phyloP scores from a whole-genome alignment of 352 stramenopile species.

The Phytophthora cactorum region DNA sequence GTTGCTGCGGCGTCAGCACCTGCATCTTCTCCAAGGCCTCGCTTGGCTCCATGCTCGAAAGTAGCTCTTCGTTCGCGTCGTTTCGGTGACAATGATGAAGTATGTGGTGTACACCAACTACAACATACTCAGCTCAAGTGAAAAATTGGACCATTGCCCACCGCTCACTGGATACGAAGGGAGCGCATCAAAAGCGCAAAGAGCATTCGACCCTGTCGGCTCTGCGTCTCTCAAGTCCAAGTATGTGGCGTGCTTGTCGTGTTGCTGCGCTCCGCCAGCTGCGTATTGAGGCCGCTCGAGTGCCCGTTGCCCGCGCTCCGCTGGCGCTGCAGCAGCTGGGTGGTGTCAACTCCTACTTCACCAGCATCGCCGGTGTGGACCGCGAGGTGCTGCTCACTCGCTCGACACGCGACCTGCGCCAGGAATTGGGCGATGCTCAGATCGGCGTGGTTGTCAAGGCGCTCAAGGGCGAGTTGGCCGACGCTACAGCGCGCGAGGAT shows the following conservation, averaged over 20 bases:
- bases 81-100: too few species aligned
- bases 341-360: conserved; percentile 36
- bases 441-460: conserved; percentile 45
- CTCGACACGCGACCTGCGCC: conserved; percentile 42
- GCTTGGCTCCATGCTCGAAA: not conserved
- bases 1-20: conserved; percentile 66
- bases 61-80: too few species aligned
- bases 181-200: conserved; percentile 27
- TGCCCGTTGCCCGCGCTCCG: conserved; percentile 17
- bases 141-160: conserved; percentile 23
- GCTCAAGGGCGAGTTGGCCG: conserved; percentile 45
- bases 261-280: conserved; percentile 53
- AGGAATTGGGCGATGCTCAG: conserved; percentile 42
- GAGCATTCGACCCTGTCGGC: not conserved
- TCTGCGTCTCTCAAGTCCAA: conserved; percentile 12
- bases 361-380: conserved; percentile 51
- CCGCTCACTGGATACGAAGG: conserved; percentile 22
- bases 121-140: conserved; percentile 19
- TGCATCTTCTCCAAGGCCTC: conserved; percentile 50
- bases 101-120: conserved; percentile 24
- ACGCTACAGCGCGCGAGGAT: conserved; percentile 41
- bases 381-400: conserved; percentile 52
- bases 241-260: conserved; percentile 69
- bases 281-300: conserved; percentile 25
- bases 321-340: conserved; percentile 23